These are phyloP conservation scores for Tolypocladium amazonense DNA, from an alignment of 2,329 filamentous ascomycete genomes.

Conservation along the genomic window DNA sequence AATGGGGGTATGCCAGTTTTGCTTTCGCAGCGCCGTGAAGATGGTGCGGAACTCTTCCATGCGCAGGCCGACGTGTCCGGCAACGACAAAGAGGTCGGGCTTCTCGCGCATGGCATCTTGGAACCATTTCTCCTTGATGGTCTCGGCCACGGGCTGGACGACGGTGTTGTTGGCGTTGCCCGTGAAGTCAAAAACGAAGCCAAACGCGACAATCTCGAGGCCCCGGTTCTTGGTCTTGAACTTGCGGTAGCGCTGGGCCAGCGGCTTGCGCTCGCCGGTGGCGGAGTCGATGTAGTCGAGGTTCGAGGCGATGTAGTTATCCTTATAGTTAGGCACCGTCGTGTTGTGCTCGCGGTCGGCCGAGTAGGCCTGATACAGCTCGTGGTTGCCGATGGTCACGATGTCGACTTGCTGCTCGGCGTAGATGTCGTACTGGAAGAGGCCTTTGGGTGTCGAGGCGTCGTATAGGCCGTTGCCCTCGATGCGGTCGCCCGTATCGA, in stretches of 20 bases:
- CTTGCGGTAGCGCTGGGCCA: slow-evolving; percentile 75
- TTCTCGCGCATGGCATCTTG: slow-evolving; percentile 74
- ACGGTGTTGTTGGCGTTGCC: slow-evolving; percentile 85
- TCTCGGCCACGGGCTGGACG: slow-evolving; percentile 69
- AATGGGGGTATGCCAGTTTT: slow-evolving; percentile 74
- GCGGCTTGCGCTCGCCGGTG: slow-evolving; percentile 59
- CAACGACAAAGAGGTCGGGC: slow-evolving; percentile 76
- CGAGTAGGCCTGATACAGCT: slow-evolving; percentile 75
- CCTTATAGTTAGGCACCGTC: slow-evolving; percentile 74
- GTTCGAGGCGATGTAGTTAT: slow-evolving; percentile 81
- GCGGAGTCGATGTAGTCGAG: slow-evolving; percentile 73
- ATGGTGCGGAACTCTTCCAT: slow-evolving; percentile 71
- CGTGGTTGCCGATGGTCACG: slow-evolving; percentile 85
- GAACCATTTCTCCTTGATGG: slow-evolving; percentile 82
- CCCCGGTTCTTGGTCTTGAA: slow-evolving; percentile 88
- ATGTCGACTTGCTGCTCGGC: slow-evolving; percentile 75
- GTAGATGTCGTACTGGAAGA: slow-evolving; percentile 81
- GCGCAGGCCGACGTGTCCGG: slow-evolving; percentile 74
- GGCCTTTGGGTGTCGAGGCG: slow-evolving; percentile 74
- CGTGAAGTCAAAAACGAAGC: slow-evolving; percentile 90
- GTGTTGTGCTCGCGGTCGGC: slow-evolving; percentile 67
- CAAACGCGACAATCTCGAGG: slow-evolving; percentile 76
- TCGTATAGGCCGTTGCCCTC: slow-evolving; percentile 96
- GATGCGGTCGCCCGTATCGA: slow-evolving; percentile 88
- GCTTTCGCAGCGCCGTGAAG: slow-evolving; percentile 65